Evolutionary conservation across 169 alveolate genomes (phyloP).

Genomic region (Cyclospora cayetanensis): DNA sequence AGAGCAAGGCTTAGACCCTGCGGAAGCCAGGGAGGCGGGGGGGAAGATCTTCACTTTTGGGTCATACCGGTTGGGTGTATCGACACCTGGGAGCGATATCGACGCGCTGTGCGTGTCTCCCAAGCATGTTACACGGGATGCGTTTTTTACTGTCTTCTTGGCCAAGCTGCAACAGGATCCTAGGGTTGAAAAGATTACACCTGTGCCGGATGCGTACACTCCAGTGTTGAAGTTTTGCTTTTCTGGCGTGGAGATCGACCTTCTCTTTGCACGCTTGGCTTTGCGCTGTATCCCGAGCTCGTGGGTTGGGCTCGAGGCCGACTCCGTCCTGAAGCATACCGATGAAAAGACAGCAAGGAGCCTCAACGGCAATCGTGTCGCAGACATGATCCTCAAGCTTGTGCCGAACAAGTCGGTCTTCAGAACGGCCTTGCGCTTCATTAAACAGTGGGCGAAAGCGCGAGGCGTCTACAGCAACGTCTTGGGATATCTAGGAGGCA

Average conservation of each 20-base stretch:
- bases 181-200: conserved; percentile 92
- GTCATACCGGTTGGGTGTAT: conserved; percentile 97
- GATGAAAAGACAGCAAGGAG: conserved; percentile 91
- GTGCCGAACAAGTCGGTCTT: conserved; percentile 95
- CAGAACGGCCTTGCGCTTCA: conserved; percentile 94
- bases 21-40: conserved; percentile 71
- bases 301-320: conserved; percentile 87
- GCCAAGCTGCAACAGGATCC: conserved; percentile 90
- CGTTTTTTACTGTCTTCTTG: conserved; percentile 91
- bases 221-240: conserved; percentile 95
- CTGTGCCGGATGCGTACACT: conserved; percentile 97
- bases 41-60: conserved; percentile 84
- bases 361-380: conserved; percentile 96
- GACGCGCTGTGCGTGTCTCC: conserved; percentile 99
- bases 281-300: conserved; percentile 90
- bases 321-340: conserved; percentile 81
- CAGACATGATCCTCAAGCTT: conserved; percentile 91
- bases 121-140: conserved; percentile 93
- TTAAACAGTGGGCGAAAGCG: conserved; percentile 98
- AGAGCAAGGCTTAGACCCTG: conserved; percentile 70
- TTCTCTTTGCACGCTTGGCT: conserved; percentile 95
- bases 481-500: conserved; percentile 98
- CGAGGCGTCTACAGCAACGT: conserved; percentile 98
- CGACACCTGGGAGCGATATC: conserved; percentile 97
- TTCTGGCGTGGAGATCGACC: conserved; percentile 96